Conservation (phyloP, 192 early-diverging fungal species). For the Geranomyces michiganensis region DNA sequence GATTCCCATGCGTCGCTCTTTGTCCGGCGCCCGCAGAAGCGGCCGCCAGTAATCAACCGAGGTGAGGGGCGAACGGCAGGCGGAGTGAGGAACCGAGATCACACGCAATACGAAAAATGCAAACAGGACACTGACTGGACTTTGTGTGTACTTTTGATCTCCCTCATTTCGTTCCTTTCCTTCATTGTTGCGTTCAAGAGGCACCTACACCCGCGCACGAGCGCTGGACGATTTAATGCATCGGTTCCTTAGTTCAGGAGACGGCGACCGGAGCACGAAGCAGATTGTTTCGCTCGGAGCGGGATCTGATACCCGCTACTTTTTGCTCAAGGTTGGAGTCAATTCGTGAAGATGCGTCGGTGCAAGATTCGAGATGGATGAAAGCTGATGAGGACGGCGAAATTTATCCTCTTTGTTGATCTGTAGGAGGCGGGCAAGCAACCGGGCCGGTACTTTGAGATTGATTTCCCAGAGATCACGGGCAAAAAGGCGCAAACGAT, state of each 20-base stretch:
- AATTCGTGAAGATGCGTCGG: too few species aligned
- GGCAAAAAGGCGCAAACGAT: constrained; percentile 75
- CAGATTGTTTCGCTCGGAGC: constrained; percentile 90
- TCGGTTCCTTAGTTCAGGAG: constrained; percentile 58
- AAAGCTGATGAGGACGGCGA: too few species aligned
- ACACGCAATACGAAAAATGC: background rate
- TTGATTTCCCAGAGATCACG: constrained; percentile 90
- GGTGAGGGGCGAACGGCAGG: constrained; percentile 49
- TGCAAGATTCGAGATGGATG: too few species aligned
- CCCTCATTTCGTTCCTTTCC: background rate
- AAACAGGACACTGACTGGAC: too few species aligned
- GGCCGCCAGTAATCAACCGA: constrained; percentile 92
- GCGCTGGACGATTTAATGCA: constrained; percentile 68
- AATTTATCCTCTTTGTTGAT: background rate
- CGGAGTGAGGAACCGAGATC: background rate
- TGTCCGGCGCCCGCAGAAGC: constrained; percentile 64
- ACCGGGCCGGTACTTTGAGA: constrained; percentile 76
- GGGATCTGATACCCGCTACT: constrained; percentile 92
- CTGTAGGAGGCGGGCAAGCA: constrained; percentile 30
- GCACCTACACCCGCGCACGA: constrained; percentile 75
- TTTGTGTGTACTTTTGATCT: too few species aligned
- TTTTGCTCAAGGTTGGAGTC: constrained; percentile 70
- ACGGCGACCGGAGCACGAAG: constrained; percentile 40
- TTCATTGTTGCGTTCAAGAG: constrained; percentile 35
- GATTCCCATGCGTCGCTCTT: constrained; percentile 70